Evolutionary conservation across 1,284 basidiomycete genomes (phyloP), one percentile per base, ranked within the genome.

Genomic region (Boletus sp.): DNA sequence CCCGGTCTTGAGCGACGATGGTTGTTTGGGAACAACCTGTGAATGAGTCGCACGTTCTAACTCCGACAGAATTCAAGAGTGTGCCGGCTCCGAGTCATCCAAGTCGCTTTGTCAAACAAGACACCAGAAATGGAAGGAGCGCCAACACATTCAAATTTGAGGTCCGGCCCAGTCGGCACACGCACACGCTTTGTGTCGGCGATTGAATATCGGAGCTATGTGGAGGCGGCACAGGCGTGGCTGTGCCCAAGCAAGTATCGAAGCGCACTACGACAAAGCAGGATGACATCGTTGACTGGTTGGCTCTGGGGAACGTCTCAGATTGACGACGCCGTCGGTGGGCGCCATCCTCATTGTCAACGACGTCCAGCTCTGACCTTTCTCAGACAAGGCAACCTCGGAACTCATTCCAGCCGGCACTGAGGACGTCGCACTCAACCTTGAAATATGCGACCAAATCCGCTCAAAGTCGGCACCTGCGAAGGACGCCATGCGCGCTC

Each of bases 371-470:
- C 35, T 11, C 52, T 56, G 25, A 49, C 38, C 2, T 14, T 13
- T 8, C 14, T 13, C 43, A 94, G 94, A 95, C 79, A 95, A 93
- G 79, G 93, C 93, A 47, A 97, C 95, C 27, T 95, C 94, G 17
- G 93, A 96, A 75, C 81, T 95, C 35, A 78, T 95, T 55, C 93
- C 94, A 46, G 80, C 84, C 56, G 91, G 90, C 51, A 77, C 85
- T 57, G 94, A 97, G 75, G 95, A 98, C 75, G 96, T 98, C 49
- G 93, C 94, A 4, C 83, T 95, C 66, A 95, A 94, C 71, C 89
- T 99, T 64, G 95, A 98, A 74, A 94, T 98, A 80, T 95, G 94
- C 67, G 97, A 99, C 78, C 90, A 97, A 78, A 95, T 99, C 72
- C 87, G 95, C 59, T 94, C 95, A 21, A 97, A 97, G 79, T 88